phyloP scores from a whole-genome alignment of 176 grass and related monocot genomes.

The Pontederia paniculata region DNA sequence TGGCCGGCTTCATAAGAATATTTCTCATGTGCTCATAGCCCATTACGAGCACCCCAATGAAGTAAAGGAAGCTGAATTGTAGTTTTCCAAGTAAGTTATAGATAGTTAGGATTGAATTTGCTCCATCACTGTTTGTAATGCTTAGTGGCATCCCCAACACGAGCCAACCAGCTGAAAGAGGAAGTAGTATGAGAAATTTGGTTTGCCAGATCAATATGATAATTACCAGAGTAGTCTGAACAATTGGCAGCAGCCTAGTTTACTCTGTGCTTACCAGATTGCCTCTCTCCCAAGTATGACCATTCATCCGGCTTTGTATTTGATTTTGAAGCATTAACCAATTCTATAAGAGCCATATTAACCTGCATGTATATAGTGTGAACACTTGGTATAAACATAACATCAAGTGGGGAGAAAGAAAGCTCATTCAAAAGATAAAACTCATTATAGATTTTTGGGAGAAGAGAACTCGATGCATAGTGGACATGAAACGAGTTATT shows the following conservation, averaged over 20 bases:
- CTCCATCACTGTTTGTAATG: slow-evolving; percentile 42
- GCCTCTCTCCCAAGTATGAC: slow-evolving; percentile 41
- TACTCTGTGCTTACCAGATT: slow-evolving; percentile 42
- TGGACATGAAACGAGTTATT: too few species aligned
- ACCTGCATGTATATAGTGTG: slow-evolving; percentile 32
- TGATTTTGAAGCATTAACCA: slow-evolving; percentile 66
- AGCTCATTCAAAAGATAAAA: not conserved
- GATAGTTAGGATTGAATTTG: slow-evolving; percentile 35
- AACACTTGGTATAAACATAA: not conserved
- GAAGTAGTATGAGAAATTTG: slow-evolving; percentile 9
- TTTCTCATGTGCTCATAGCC: slow-evolving; percentile 74
- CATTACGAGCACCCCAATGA: slow-evolving; percentile 73
- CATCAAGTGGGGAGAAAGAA: not conserved
- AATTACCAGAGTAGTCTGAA: not conserved
- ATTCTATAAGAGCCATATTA: slow-evolving; percentile 67
- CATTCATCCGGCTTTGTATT: slow-evolving; percentile 50
- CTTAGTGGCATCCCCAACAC: slow-evolving; percentile 35
- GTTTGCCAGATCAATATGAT: not conserved
- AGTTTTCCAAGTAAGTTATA: slow-evolving; percentile 85
- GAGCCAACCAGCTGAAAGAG: slow-evolving; percentile 36
- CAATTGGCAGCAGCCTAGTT: not conserved
- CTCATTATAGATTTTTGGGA: not conserved
- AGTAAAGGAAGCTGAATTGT: slow-evolving; percentile 81
- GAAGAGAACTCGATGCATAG: not conserved
- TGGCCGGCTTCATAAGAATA: slow-evolving; percentile 62